phyloP scores from a whole-genome alignment of 2,329 filamentous ascomycete species.

The Pseudogymnoascus sp. region DNA sequence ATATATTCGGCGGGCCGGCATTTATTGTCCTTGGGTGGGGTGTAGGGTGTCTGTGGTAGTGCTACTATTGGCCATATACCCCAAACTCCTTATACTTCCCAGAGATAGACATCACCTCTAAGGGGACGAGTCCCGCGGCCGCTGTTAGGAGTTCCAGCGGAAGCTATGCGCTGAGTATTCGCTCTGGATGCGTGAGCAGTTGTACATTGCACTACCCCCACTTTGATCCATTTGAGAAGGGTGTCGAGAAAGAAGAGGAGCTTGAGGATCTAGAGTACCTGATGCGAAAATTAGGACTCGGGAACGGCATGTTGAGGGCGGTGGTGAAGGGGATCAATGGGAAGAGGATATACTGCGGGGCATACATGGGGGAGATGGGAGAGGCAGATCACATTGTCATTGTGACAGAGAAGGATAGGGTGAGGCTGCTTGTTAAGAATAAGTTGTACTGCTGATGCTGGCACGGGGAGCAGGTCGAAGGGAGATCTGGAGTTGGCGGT shows the following conservation, averaged over 20 bases:
- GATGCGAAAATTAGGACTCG: neutral
- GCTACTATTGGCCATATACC: neutral
- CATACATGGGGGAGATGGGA: neutral
- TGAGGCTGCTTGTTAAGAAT: neutral
- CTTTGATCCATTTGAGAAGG: conserved; percentile 2
- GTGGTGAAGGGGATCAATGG: neutral
- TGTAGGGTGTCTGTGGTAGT: conserved; percentile 1
- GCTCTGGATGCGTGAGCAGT: neutral
- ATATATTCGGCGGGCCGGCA: neutral
- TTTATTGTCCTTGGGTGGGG: neutral
- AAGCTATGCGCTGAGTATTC: neutral
- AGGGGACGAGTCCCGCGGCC: neutral
- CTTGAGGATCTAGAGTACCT: neutral
- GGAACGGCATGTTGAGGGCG: neutral
- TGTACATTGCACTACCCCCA: neutral
- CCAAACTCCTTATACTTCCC: neutral
- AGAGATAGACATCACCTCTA: conserved; percentile 1
- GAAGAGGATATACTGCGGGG: conserved; percentile 5
- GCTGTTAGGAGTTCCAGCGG: neutral
- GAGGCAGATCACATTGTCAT: neutral
- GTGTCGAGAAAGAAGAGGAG: neutral
- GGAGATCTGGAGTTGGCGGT: neutral
- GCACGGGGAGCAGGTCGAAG: neutral
- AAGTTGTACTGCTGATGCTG: neutral
- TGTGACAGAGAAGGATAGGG: neutral